A percentile compares a stretch with the other conserved stretches of the same genome.
Evolutionary conservation across 2,329 filamentous ascomycete species (phyloP).

Genomic region (Zasmidium citrigriseum): DNA sequence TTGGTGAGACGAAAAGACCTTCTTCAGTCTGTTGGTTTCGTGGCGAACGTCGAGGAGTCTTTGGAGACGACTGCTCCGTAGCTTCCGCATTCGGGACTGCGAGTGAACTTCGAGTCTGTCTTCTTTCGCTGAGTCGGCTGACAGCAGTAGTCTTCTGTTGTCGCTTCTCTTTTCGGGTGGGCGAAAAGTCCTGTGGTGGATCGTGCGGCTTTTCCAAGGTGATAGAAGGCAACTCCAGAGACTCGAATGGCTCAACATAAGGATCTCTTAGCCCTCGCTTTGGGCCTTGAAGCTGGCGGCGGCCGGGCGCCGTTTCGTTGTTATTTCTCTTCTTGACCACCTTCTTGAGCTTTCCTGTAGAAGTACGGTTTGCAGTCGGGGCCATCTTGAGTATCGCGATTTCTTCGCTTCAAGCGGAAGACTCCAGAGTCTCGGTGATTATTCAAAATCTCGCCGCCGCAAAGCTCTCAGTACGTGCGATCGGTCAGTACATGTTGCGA

Average conservation of each 20-base stretch:
- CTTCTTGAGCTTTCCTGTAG: neutral
- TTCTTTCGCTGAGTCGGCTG: neutral
- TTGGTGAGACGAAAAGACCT: neutral
- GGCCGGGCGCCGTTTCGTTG: neutral
- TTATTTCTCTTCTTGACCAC: neutral
- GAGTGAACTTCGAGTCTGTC: neutral
- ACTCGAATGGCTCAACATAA: neutral
- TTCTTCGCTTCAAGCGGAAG: no score
- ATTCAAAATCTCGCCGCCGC: no score
- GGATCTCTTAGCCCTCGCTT: neutral
- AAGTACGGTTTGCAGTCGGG: no score
- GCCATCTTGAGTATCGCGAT: no score
- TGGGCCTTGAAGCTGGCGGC: neutral
- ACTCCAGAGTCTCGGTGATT: no score
- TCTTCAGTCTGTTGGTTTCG: neutral
- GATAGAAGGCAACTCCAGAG: neutral
- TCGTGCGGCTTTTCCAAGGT: neutral
- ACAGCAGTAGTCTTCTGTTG: neutral
- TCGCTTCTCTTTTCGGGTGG: neutral
- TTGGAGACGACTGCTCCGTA: neutral
- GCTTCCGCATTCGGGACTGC: neutral
- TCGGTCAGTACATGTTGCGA: no score
- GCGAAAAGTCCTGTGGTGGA: neutral
- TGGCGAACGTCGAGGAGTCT: neutral
- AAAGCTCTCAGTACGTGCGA: no score